These are phyloP conservation scores for Trametes elegans DNA, from an alignment of 768 basidiomycete genomes.

Conservation along the genomic window DNA sequence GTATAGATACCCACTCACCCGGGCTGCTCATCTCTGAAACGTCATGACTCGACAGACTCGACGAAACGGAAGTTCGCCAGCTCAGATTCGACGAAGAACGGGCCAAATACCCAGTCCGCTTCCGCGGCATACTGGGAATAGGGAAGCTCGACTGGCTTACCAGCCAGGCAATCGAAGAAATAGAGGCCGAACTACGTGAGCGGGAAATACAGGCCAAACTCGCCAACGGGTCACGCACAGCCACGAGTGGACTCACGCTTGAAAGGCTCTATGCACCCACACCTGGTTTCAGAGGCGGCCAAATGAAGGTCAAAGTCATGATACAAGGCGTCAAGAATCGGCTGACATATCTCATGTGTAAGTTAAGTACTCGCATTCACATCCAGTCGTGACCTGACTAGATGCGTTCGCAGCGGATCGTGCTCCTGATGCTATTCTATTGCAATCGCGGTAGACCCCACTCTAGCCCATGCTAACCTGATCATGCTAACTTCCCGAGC, in stretches of 20 bases:
- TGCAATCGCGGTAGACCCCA: too few relatives aligned
- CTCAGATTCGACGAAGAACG: constrained; percentile 5
- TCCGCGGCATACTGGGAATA: constrained; percentile 53
- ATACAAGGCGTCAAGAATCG: constrained; percentile 42
- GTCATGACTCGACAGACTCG: constrained; percentile 10
- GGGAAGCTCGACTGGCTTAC: constrained; percentile 49
- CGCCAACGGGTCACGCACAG: constrained; percentile 4
- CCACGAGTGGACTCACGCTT: constrained; percentile 34
- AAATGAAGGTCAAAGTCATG: constrained; percentile 35
- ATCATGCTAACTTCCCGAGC: too few relatives aligned
- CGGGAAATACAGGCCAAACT: constrained; percentile 31
- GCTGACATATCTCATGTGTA: constrained; percentile 43
- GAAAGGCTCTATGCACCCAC: constrained; percentile 23
- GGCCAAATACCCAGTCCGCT: constrained; percentile 34
- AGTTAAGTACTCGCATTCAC: constrained; percentile 5
- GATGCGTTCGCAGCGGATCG: constrained; percentile 24
- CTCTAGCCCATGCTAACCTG: too few relatives aligned
- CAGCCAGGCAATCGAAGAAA: constrained; percentile 36
- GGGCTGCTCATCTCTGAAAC: background rate
- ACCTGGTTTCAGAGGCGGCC: constrained; percentile 12
- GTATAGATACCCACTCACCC: background rate
- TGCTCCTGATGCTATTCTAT: constrained; percentile 31
- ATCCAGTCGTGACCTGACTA: background rate
- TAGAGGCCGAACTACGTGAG: constrained; percentile 45
- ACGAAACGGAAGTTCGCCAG: constrained; percentile 15